Evolutionary conservation across 2,329 filamentous ascomycete species (phyloP).

Genomic region (Endoconidiophora polonica): DNA sequence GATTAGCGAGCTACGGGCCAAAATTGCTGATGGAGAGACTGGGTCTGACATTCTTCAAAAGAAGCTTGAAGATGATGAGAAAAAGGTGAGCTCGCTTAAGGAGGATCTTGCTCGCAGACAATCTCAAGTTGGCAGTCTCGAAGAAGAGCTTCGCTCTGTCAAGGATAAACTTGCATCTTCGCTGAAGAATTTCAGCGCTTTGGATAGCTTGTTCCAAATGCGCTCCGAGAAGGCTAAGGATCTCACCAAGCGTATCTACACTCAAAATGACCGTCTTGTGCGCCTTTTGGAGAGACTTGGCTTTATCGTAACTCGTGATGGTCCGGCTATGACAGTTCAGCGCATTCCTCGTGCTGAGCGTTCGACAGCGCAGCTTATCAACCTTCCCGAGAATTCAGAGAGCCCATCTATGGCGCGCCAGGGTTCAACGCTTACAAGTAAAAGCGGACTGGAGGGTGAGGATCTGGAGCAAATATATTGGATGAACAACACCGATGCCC

Average conservation of each 20-base stretch:
- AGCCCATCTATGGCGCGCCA: slow-evolving; percentile 34
- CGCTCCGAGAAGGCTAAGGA: slow-evolving; percentile 64
- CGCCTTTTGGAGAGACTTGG: slow-evolving; percentile 75
- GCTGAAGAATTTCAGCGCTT: slow-evolving; percentile 32
- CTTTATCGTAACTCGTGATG: slow-evolving; percentile 61
- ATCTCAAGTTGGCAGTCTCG: slow-evolving; percentile 57
- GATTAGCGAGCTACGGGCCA: slow-evolving; percentile 48
- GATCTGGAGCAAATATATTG: slow-evolving; percentile 67
- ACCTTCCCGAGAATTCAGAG: slow-evolving; percentile 41
- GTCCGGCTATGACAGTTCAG: slow-evolving; percentile 57
- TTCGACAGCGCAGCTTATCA: slow-evolving; percentile 29
- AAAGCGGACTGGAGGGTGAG: slow-evolving; percentile 39
- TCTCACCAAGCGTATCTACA: slow-evolving; percentile 65
- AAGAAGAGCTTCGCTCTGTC: slow-evolving; percentile 55
- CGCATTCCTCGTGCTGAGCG: slow-evolving; percentile 48
- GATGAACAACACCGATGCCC: slow-evolving; percentile 52
- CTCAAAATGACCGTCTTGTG: slow-evolving; percentile 69
- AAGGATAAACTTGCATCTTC: slow-evolving; percentile 45
- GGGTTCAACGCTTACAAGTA: slow-evolving; percentile 36
- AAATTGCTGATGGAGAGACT: slow-evolving; percentile 67
- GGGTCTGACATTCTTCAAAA: slow-evolving; percentile 65
- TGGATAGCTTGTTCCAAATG: slow-evolving; percentile 45
- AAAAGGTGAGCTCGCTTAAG: slow-evolving; percentile 47
- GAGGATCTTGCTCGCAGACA: slow-evolving; percentile 59
- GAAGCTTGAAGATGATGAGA: slow-evolving; percentile 59